A percentile compares a stretch with the other conserved stretches of the same genome.
These are phyloP conservation scores for Gastrolobium villosum DNA, from an alignment of 306 rosid genomes.

Conservation along the genomic window DNA sequence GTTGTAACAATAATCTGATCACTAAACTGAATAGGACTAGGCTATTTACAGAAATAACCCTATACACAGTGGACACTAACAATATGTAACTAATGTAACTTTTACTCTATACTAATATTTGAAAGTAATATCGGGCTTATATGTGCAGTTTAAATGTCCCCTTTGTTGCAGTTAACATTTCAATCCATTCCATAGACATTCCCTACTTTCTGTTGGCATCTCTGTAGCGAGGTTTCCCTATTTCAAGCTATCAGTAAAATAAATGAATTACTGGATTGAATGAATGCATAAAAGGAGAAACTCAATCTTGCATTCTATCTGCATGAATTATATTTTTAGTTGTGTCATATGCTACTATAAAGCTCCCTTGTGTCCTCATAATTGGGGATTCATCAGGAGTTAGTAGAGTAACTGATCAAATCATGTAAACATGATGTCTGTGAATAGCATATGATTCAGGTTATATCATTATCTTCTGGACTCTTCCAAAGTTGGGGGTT, in stretches of 20 bases:
- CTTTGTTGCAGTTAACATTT: slow-evolving; percentile 1
- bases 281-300: slow-evolving; percentile 32
- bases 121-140: no score
- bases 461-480: slow-evolving; percentile 13
- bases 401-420: slow-evolving; percentile 33
- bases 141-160: no score
- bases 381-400: slow-evolving; percentile 23
- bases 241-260: slow-evolving; percentile 17
- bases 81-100: no score
- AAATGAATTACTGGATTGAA: slow-evolving; percentile 10
- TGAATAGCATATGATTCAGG: slow-evolving; percentile 32
- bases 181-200: background rate
- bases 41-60: no score
- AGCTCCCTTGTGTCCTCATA: background rate
- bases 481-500: no score
- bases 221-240: slow-evolving; percentile 20
- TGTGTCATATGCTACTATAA: slow-evolving; percentile 8
- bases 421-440: slow-evolving; percentile 26
- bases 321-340: background rate
- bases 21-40: no score
- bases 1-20: no score
- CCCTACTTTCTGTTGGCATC: background rate
- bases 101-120: no score
- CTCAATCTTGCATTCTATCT: slow-evolving; percentile 31
- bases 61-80: no score